These are phyloP conservation scores for Avena eriantha DNA, from an alignment of 176 grass and related monocot species.

Conservation along the genomic window DNA sequence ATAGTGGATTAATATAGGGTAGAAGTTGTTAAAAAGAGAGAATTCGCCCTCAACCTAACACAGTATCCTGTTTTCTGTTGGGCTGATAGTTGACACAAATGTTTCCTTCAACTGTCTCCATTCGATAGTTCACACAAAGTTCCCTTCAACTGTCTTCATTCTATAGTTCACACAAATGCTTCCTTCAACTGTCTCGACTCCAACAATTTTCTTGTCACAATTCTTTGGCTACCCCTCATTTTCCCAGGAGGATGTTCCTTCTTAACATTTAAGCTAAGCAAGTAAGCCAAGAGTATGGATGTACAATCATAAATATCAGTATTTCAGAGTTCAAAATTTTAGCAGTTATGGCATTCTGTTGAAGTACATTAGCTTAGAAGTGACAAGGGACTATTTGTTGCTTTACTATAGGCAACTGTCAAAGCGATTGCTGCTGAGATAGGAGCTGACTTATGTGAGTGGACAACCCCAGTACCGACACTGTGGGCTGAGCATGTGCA, in stretches of 20 bases:
- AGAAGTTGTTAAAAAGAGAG: background rate
- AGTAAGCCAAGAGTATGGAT: background rate
- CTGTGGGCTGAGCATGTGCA: slow-evolving; percentile 88
- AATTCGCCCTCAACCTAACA: slow-evolving; percentile 19
- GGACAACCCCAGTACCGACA: slow-evolving; percentile 90
- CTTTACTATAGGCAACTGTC: slow-evolving; percentile 70
- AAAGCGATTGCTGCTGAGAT: slow-evolving; percentile 69
- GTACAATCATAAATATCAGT: background rate
- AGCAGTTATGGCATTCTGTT: slow-evolving; percentile 26
- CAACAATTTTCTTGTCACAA: slow-evolving; percentile 14
- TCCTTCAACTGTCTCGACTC: slow-evolving; percentile 27
- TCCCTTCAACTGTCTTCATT: slow-evolving; percentile 25
- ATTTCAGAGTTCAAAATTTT: slow-evolving; percentile 8
- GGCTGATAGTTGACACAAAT: slow-evolving; percentile 21
- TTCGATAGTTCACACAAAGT: background rate
- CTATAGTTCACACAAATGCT: background rate
- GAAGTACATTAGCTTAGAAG: slow-evolving; percentile 33
- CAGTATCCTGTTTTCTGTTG: background rate
- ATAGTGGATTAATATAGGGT: background rate
- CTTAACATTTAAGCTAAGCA: slow-evolving; percentile 17
- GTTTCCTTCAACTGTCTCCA: slow-evolving; percentile 17
- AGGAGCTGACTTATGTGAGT: slow-evolving; percentile 78
- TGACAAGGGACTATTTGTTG: slow-evolving; percentile 35
- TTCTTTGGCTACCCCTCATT: slow-evolving; percentile 8
- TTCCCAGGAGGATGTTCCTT: slow-evolving; percentile 10